These are phyloP conservation scores for Rusavskia elegans DNA, from an alignment of 495 filamentous ascomycete genomes.

Conservation along the genomic window DNA sequence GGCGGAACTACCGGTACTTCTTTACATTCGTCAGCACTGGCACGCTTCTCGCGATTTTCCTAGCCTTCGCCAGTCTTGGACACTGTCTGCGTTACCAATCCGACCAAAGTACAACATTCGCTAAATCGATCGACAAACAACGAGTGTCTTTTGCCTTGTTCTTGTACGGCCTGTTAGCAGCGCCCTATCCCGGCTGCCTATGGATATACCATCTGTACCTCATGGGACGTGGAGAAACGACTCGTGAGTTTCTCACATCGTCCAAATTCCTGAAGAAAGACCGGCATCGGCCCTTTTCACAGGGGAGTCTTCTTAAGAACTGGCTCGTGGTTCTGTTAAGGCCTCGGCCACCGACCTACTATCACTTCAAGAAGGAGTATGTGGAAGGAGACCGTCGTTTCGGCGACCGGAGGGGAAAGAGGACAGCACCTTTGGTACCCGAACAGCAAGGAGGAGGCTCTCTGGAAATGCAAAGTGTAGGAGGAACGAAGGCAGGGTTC, in stretches of 20 bases:
- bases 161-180: constrained; percentile 59
- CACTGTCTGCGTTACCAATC: constrained; percentile 62
- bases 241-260: constrained; percentile 85
- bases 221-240: constrained; percentile 81
- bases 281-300: constrained; percentile 78
- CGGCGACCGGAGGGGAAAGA: constrained; percentile 41
- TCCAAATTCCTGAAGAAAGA: constrained; percentile 89
- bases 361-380: constrained; percentile 69
- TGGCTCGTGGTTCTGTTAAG: constrained; percentile 68
- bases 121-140: constrained; percentile 45
- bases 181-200: constrained; percentile 70
- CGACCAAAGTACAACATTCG: constrained; percentile 45
- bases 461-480: constrained; percentile 46
- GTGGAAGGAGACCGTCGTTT: constrained; percentile 75
- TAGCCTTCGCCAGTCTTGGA: constrained; percentile 58
- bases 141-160: constrained; percentile 81
- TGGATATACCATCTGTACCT: constrained; percentile 82
- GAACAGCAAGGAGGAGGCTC: constrained; percentile 34
- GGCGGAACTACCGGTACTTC: constrained; percentile 96
- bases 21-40: constrained; percentile 70
- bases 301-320: constrained; percentile 60
- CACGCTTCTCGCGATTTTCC: constrained; percentile 59
- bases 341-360: constrained; percentile 76
- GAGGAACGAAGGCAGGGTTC: constrained; percentile 6
- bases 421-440: constrained; percentile 29